phyloP scores from a whole-genome alignment of 2,329 filamentous ascomycete genomes.

The Penicillium fuscoglaucum region DNA sequence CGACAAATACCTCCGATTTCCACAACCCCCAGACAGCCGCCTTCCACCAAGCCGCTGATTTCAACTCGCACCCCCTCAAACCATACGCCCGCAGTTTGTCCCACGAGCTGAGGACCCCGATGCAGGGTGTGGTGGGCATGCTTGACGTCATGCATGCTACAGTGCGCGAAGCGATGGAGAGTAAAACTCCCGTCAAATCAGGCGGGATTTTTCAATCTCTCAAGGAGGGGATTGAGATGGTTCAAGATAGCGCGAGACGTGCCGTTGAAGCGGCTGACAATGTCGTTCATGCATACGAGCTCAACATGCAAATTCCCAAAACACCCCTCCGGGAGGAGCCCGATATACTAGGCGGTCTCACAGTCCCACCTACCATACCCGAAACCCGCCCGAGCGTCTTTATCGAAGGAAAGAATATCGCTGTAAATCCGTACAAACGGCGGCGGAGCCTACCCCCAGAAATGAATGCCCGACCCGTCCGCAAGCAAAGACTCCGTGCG shows the following conservation, averaged over 20 bases:
- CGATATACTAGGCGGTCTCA: constrained; percentile 31
- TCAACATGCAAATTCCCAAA: constrained; percentile 73
- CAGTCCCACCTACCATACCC: constrained; percentile 21
- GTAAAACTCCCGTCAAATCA: constrained; percentile 52
- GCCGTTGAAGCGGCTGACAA: constrained; percentile 74
- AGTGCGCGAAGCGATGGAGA: constrained; percentile 64
- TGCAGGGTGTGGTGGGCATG: constrained; percentile 76
- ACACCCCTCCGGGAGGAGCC: constrained; percentile 51
- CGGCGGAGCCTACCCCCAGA: constrained; percentile 45
- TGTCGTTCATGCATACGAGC: constrained; percentile 72
- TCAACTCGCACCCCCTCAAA: constrained; percentile 63
- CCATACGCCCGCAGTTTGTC: constrained; percentile 72
- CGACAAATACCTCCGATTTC: constrained; percentile 21
- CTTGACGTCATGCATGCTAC: constrained; percentile 74
- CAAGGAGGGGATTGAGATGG: constrained; percentile 68
- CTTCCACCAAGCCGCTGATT: constrained; percentile 57
- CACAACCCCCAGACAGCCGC: constrained; percentile 46
- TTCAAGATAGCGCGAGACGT: constrained; percentile 70
- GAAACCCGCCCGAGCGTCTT: constrained; percentile 44
- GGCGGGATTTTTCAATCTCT: constrained; percentile 61
- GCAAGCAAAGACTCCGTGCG: constrained; percentile 39
- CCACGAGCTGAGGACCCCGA: constrained; percentile 70
- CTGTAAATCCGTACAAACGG: constrained; percentile 48
- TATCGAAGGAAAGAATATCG: constrained; percentile 46
- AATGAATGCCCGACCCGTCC: constrained; percentile 33